phyloP scores from a whole-genome alignment of 805 yeast genomes.

The Nakazawaea ernobii region DNA sequence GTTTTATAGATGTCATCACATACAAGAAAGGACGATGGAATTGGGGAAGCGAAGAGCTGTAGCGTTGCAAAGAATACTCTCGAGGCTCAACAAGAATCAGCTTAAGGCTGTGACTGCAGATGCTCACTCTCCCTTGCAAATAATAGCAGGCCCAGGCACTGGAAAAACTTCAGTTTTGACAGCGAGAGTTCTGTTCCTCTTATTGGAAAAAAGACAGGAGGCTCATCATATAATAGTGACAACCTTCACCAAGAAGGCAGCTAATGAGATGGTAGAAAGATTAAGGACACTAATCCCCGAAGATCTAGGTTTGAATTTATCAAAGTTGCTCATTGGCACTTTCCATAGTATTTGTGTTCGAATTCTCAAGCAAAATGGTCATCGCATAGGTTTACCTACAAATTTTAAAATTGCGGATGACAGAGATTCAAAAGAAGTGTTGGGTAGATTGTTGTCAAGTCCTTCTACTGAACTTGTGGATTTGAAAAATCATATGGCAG shows the following conservation, averaged over 20 bases:
- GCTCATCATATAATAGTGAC: slow-evolving; percentile 74
- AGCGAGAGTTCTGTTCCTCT: slow-evolving; percentile 67
- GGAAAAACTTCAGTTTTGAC: slow-evolving; percentile 82
- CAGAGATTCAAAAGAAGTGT: slow-evolving; percentile 45
- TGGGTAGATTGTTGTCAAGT: slow-evolving; percentile 34
- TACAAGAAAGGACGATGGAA: neutral
- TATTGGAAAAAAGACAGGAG: slow-evolving; percentile 42
- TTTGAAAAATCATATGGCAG: slow-evolving; percentile 12
- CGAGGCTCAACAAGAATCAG: slow-evolving; percentile 35
- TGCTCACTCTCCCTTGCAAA: slow-evolving; percentile 34
- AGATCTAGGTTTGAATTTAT: slow-evolving; percentile 24
- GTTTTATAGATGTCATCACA: no score
- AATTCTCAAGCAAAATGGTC: slow-evolving; percentile 52
- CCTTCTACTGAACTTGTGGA: slow-evolving; percentile 15
- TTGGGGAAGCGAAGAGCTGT: neutral
- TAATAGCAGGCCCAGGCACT: slow-evolving; percentile 59
- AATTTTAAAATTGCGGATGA: slow-evolving; percentile 58
- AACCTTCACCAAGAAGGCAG: slow-evolving; percentile 91
- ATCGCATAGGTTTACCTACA: slow-evolving; percentile 33
- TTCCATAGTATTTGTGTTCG: slow-evolving; percentile 79
- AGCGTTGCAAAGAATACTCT: neutral
- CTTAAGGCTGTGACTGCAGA: slow-evolving; percentile 37
- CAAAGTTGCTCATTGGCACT: slow-evolving; percentile 69
- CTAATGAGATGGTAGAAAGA: slow-evolving; percentile 74
- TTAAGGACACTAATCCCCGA: slow-evolving; percentile 30